phyloP scores from a whole-genome alignment of 1,284 basidiomycete genomes.

The Flammula alnicola region DNA sequence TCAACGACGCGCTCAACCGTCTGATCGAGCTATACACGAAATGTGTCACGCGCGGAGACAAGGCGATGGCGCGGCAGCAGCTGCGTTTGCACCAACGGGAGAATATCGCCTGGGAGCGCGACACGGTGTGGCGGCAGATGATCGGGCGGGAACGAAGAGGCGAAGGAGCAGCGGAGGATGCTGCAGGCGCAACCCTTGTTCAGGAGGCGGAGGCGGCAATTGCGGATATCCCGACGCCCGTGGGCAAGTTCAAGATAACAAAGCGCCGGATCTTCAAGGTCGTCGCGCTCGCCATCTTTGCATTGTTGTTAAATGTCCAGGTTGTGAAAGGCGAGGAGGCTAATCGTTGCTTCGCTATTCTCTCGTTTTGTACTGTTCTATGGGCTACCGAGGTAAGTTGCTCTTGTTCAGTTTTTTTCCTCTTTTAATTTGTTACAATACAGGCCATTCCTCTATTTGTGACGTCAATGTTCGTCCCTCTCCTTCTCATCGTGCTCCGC shows the following conservation, averaged over 20 bases:
- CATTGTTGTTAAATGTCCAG: conserved; percentile 62
- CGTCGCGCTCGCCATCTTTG: conserved; percentile 62
- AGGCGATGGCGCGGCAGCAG: conserved; percentile 75
- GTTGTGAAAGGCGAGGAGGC: conserved; percentile 76
- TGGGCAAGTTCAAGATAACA: conserved; percentile 69
- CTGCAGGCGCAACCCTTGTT: conserved; percentile 51
- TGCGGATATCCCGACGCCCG: conserved; percentile 61
- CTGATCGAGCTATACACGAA: conserved; percentile 84
- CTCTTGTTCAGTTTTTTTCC: conserved; percentile 1
- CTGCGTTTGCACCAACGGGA: conserved; percentile 90
- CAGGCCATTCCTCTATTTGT: conserved; percentile 97
- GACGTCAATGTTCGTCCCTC: conserved; percentile 89
- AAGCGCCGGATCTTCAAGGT: conserved; percentile 64
- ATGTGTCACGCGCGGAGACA: conserved; percentile 84
- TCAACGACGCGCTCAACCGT: conserved; percentile 65
- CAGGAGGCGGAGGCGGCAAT: conserved; percentile 56
- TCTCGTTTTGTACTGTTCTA: conserved; percentile 90
- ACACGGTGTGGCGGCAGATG: conserved; percentile 98
- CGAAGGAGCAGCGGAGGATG: conserved; percentile 46
- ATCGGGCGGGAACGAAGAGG: conserved; percentile 86
- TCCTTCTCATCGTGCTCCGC: conserved; percentile 86
- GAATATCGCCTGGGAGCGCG: conserved; percentile 92
- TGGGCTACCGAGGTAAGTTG: conserved; percentile 91
- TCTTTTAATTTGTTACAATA: background rate
- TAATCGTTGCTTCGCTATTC: conserved; percentile 90